Evolutionary conservation across 2,329 filamentous ascomycete genomes (phyloP), one percentile per base, ranked within the genome.

Genomic region (Pestalotiopsis sp.): DNA sequence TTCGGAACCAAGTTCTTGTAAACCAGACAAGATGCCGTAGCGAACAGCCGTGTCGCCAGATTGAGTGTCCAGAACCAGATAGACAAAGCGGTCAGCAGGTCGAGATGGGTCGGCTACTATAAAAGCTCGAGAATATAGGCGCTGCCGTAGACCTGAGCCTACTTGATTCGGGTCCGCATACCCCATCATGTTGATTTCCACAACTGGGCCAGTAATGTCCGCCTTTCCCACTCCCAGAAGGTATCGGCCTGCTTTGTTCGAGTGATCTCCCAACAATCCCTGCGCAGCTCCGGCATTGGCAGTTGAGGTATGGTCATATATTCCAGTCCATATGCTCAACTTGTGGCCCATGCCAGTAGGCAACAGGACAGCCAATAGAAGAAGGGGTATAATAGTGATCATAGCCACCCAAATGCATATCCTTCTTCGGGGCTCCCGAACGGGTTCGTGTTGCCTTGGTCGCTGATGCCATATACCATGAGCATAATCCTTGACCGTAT

Each of bases 151-250:
- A 25, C 95, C 95, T 2, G 90, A 91, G 60, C 95, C 95, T 38
- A 92, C 83, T 82, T 98, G 95, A 57, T 88, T 88, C n/a, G 91
- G 84, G 79, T 95, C 92, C 40, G 95, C 95, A 83, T 98, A 98
- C 70, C 95, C 95, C 86, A 95, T 96, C 78, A 98, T 87, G 75
- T 94, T 94, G 76, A 98, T 88, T 79, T 98, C 94, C 25, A 97
- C 94, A 13, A 97, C 93, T 0, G 94, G 94, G 72, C 77, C 87
- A 0, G 87, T 89, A 73, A 89, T 87, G 72, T 89, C 87, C 5
- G 84, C 86, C 76, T 88, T 89, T 61, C 87, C 87, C 2, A 87
- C 85, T 20, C 87, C 87, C 60, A 89, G 75, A 41, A 88, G 80
- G 70, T 88, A 89, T 68, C 78, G 79, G 69, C 83, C 81, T n/a